These are phyloP conservation scores for Aciculoconidium aculeatum DNA, from an alignment of 805 yeast genomes.

Conservation along the genomic window DNA sequence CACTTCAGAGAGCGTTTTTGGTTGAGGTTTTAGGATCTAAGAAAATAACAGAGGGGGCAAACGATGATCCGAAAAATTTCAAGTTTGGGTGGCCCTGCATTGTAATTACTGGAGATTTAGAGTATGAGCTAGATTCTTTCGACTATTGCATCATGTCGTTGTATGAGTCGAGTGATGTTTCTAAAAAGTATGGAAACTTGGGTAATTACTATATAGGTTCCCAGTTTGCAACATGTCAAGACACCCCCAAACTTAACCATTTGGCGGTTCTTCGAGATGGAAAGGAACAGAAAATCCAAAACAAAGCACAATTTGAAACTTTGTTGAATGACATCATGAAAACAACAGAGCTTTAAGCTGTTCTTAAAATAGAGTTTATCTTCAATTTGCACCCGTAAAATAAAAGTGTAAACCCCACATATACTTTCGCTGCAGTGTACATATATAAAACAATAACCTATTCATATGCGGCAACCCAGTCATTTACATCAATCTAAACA, in stretches of 20 bases:
- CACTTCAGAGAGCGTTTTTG: constrained; percentile 37
- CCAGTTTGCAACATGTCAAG: constrained; percentile 1
- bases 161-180: constrained; percentile 13
- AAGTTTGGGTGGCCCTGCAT: constrained; percentile 18
- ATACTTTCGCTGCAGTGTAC: too few species aligned
- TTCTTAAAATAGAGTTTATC: too few species aligned
- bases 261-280: constrained; percentile 13
- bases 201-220: constrained; percentile 13
- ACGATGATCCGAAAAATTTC: constrained; percentile 6
- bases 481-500: too few species aligned
- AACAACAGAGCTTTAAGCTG: too few species aligned
- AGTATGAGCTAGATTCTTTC: constrained; percentile 4
- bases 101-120: constrained; percentile 3
- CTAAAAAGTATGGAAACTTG: constrained; percentile 26
- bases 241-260: constrained; percentile 2
- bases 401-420: too few species aligned
- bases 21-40: constrained; percentile 32
- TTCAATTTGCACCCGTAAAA: too few species aligned
- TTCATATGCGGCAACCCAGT: too few species aligned
- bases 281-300: constrained; percentile 12
- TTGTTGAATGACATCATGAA: too few species aligned
- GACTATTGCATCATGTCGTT: constrained; percentile 7
- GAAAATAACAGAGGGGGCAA: too few species aligned
- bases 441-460: too few species aligned
- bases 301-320: constrained; percentile 17